Evolutionary conservation across 1,284 basidiomycete genomes (phyloP), one percentile per base, ranked within the genome.

Genomic region (Cerrena zonata): DNA sequence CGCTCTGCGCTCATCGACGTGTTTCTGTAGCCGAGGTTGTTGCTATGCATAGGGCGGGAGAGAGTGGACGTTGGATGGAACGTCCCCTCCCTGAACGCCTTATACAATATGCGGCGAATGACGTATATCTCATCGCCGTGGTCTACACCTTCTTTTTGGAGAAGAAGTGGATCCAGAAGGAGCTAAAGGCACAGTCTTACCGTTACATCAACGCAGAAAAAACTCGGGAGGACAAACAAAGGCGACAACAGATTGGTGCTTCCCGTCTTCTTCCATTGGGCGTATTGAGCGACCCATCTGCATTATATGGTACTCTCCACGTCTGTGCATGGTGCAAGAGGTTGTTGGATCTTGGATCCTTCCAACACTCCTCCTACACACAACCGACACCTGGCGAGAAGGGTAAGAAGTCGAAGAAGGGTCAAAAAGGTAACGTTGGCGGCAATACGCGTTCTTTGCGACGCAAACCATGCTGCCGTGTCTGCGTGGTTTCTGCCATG

Each of bases 31-130:
- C n/a, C 15, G 47, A 39, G 38, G 47, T 48, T 2, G 37, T 40
- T 15, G 47, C 47, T 18, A 40, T 48, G 47, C 47, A 48, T 38
- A 48, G 27, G 47, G 47, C 19, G 13, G 47, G 47, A 21, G 38
- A 41, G n/a, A 48, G 47, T 23, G n/a, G 12, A 12, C 25, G 18
- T 21, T 48, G 47, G 47, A 37, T 48, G n/a, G 21, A 25, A n/a
- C 47, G 47, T 41, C 47, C 47, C 5, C 47, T 48, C 23, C 37
- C 47, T 22, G n/a, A 12, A 23, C 34, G 18, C 26, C 24, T 48
- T 18, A 4, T 39, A 21, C 21, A 39, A 41, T 48, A 48, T 26
- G 47, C 47, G 13, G 47, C 47, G 11, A 30, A 37, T 13, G 47
- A 48, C 38, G 41, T 48, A 21, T 39, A 23, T n/a, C 36, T 48